phyloP scores from a whole-genome alignment of 768 basidiomycete species.

The Kockovaella imperatae region DNA sequence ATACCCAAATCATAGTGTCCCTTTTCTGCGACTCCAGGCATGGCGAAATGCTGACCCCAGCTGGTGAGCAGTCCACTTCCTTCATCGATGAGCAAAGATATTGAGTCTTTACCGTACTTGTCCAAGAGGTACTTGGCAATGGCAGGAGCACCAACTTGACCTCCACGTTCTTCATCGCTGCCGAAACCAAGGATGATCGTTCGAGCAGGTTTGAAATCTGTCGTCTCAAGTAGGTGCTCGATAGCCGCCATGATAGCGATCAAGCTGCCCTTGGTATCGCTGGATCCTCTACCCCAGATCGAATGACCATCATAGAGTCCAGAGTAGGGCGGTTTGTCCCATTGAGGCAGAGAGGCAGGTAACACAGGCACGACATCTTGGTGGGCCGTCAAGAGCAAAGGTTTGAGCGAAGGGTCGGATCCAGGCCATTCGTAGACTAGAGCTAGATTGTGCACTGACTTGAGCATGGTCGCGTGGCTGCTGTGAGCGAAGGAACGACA shows the following conservation, averaged over 20 bases:
- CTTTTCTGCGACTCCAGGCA: conserved; percentile 44
- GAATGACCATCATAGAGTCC: conserved; percentile 49
- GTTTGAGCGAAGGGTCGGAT: conserved; percentile 55
- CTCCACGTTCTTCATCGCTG: conserved; percentile 64
- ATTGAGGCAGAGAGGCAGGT: conserved; percentile 52
- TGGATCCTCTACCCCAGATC: conserved; percentile 68
- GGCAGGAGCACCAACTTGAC: conserved; percentile 43
- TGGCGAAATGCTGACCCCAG: conserved; percentile 35
- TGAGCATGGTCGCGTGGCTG: conserved; percentile 60
- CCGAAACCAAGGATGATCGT: conserved; percentile 47
- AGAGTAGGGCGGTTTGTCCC: conserved; percentile 59
- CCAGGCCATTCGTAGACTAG: conserved; percentile 68
- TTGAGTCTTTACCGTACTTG: conserved; percentile 63
- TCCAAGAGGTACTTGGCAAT: conserved; percentile 50
- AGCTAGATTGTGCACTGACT: conserved; percentile 63
- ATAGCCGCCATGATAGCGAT: conserved; percentile 50
- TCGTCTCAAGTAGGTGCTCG: conserved; percentile 57
- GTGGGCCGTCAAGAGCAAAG: conserved; percentile 52
- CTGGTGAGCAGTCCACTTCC: conserved; percentile 53
- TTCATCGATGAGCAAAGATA: conserved; percentile 78
- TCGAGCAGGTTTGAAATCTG: conserved; percentile 53
- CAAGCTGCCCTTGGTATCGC: conserved; percentile 61
- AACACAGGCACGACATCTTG: conserved; percentile 61
- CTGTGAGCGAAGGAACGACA: neutral
- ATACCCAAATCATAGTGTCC: conserved; percentile 15